Base-by-base conservation (phyloP, 179 eudicot genomes). In the Corrigiola litoralis region DNA sequence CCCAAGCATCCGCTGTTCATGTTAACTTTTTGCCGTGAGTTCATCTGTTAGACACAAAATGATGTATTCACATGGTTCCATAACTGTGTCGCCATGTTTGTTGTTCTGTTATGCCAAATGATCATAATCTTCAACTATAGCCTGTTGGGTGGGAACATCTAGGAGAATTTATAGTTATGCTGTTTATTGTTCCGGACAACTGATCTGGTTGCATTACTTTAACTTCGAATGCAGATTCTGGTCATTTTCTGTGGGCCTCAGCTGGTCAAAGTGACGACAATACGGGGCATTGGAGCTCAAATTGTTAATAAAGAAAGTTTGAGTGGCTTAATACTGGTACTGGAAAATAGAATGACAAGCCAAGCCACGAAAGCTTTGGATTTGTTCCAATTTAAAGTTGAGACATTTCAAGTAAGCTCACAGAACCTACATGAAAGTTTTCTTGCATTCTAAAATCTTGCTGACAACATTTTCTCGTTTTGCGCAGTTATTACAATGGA, bases 361-460 rank as follows among this genome's bases (percentile, higher is more conserved):
- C 92, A 87, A 65, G 98, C 96, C 63, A 51, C 53, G 69, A 92
- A 81, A 75, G 77, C 89, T 74, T 58, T 87, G 38, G 96, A 82
- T 25, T 52, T 73, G 10, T 84, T 83, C 49, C 51, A 80, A 14
- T 82, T 84, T 68, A 92, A 87, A 72, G 98, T 87, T 37, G 98
- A 92, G 75, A 76, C 87, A 47, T 92, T 89, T 75, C 86, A 85
- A 69, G 96, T 86, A 72, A 75, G 84, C 71, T 70, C 46, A 16
- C 37, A 7, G 54, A 33, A 6, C 28, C 28, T 45, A 42, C 53
- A 7, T 29, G 8, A 18, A 4, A 12, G 31, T 29, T n/a, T n/a
- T n/a, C n/a, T n/a, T n/a, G n/a, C n/a, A n/a, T n/a, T n/a, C n/a
- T n/a, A n/a, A n/a, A n/a, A n/a, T n/a, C n/a, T n/a, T n/a, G n/a